Conservation (phyloP, 352 stramenopile species). For the Plasmopara muralis region DNA sequence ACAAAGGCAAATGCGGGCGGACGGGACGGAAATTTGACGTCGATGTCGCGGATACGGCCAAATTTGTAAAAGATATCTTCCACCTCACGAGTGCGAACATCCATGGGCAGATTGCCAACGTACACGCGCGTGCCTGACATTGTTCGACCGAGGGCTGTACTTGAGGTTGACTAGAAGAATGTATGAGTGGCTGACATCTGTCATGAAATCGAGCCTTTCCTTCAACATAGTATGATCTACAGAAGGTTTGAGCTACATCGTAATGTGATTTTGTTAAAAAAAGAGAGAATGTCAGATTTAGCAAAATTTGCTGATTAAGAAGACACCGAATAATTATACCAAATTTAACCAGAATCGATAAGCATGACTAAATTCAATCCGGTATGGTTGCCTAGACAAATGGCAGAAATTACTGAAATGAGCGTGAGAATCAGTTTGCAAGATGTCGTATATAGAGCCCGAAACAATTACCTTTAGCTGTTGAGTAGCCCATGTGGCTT, state of each 20-base stretch:
- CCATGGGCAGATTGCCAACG: constrained; percentile 69
- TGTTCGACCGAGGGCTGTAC: not conserved
- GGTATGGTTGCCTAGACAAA: no score
- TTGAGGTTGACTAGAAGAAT: constrained; percentile 20
- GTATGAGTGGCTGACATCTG: constrained; percentile 14
- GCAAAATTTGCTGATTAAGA: no score
- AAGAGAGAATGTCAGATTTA: no score
- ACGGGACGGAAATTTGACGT: constrained; percentile 68
- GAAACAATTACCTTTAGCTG: no score
- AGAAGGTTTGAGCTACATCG: not conserved
- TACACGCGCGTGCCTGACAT: constrained; percentile 49
- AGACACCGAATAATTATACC: no score
- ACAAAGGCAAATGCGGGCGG: constrained; percentile 58
- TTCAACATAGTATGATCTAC: not conserved
- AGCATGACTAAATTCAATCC: no score
- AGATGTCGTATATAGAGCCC: no score
- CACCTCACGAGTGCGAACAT: constrained; percentile 67
- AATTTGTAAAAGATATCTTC: constrained; percentile 75
- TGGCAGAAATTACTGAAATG: no score
- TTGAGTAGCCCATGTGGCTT: no score
- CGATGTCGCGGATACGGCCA: constrained; percentile 50
- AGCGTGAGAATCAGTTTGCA: no score
- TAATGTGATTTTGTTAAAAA: no score
- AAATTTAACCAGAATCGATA: no score
- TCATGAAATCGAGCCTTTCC: not conserved